Percentiles rank a stretch among this genome's conserved stretches.
These are phyloP conservation scores for Aspergillus sp. DNA, from an alignment of 2,329 filamentous ascomycete species.

Conservation along the genomic window DNA sequence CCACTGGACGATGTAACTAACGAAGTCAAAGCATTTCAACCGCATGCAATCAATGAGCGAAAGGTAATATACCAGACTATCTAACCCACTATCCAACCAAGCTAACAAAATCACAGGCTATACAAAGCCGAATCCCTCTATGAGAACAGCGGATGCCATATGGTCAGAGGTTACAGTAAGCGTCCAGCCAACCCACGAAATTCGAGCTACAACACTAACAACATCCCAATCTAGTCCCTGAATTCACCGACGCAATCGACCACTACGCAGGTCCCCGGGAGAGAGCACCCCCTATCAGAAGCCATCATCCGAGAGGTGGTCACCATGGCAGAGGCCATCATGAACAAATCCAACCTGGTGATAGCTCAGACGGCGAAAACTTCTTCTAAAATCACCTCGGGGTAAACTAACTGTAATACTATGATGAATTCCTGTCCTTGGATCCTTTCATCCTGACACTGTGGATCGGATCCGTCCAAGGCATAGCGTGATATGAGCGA, in stretches of 20 bases:
- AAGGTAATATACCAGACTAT: slow-evolving; percentile 40
- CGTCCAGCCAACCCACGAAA: too few relatives aligned
- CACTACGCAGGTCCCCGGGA: neutral
- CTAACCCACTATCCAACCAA: neutral
- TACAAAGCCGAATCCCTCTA: slow-evolving; percentile 43
- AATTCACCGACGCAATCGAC: neutral
- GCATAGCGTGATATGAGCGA: too few relatives aligned
- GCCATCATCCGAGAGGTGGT: too few relatives aligned
- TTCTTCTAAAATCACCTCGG: too few relatives aligned
- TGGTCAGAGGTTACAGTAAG: neutral
- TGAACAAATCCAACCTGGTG: too few relatives aligned
- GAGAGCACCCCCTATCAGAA: too few relatives aligned
- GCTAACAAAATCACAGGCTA: slow-evolving; percentile 33
- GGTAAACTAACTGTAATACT: too few relatives aligned
- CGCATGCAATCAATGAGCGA: slow-evolving; percentile 56
- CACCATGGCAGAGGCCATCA: too few relatives aligned
- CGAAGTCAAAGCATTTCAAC: slow-evolving; percentile 32
- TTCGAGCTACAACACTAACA: neutral
- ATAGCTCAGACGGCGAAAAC: too few relatives aligned
- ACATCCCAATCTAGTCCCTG: neutral
- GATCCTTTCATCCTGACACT: too few relatives aligned
- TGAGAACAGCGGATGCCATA: slow-evolving; percentile 41
- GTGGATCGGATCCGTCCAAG: too few relatives aligned
- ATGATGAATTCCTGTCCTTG: too few relatives aligned
- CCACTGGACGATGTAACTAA: slow-evolving; percentile 5